Base-by-base conservation (phyloP, 1,284 basidiomycete species). In the Trichosporon sp. region DNA sequence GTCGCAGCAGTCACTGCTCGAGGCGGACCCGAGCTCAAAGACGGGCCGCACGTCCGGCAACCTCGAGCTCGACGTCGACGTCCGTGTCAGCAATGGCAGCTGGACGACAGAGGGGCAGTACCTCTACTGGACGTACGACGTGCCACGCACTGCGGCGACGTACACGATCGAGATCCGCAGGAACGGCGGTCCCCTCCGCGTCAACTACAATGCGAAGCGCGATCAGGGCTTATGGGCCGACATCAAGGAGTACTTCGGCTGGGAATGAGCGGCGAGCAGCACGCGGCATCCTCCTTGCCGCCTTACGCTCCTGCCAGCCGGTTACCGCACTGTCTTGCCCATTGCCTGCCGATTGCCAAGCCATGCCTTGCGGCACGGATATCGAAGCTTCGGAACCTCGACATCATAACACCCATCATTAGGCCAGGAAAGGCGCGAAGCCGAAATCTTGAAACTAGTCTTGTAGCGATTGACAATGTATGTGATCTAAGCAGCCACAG, bases 101-200 rank as follows among this genome's bases (percentile, higher is more conserved):
- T 93, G 88, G 86, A 86, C 87, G 72, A 85, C 92, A 7, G 85
- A 88, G 7, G 93, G 92, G 1, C 87, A 88, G 84, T 88, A 85
- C 46, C 81, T 98, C 68, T 87, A 87, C 75, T 98, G 96, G 96
- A 94, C 89, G 87, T 96, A 97, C 80, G 87, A 88, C 38, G 86
- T 90, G 0, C 92, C 92, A 0, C 79, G 77, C 4, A 77, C 76
- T 26, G 85, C 85, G 69, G 81, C 82, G 75, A 87, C 89, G 79
- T 89, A 91, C 79, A 88, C 87, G 51, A 89, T 94, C 68, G 88
- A 88, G 77, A 86, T 95, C 68, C 87, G 81, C 77, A 85, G 93
- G 70, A 80, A 83, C 2, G 89, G 89, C 1, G 92, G 92, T 0
- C 86, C 86, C 1, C 48, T 74, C 2, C 12, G 48, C 6, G 31